phyloP scores from a whole-genome alignment of 129 eudicot genomes.

The Erigeron canadensis region DNA sequence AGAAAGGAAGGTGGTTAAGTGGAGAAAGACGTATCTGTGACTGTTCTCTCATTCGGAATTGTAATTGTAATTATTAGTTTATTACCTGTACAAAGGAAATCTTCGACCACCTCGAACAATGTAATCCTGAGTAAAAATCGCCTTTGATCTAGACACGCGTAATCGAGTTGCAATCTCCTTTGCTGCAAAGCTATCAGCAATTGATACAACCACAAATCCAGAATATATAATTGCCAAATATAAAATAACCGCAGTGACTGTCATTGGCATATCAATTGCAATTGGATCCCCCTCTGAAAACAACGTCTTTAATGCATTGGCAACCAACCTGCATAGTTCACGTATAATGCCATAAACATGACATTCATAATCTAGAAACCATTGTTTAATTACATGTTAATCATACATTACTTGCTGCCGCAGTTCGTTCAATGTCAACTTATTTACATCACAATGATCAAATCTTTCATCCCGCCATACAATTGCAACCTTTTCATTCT shows the following conservation, averaged over 20 bases:
- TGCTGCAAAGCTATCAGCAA: slow-evolving; percentile 92
- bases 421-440: slow-evolving; percentile 69
- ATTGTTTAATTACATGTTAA: not conserved
- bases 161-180: slow-evolving; percentile 84
- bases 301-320: slow-evolving; percentile 62
- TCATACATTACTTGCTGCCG: slow-evolving; percentile 87
- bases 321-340: slow-evolving; percentile 62
- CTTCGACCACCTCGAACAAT: slow-evolving; percentile 81
- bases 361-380: not conserved
- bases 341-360: not conserved
- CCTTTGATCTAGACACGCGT: slow-evolving; percentile 75
- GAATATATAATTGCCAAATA: slow-evolving; percentile 79
- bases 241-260: slow-evolving; percentile 79
- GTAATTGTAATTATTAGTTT: not conserved
- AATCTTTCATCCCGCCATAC: slow-evolving; percentile 83
- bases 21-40: no score
- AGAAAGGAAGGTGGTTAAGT: not conserved
- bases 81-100: slow-evolving; percentile 90
- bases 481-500: slow-evolving; percentile 59
- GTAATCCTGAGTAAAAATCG: slow-evolving; percentile 87
- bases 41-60: no score
- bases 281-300: slow-evolving; percentile 82
- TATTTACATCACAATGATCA: slow-evolving; percentile 53
- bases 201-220: slow-evolving; percentile 78
- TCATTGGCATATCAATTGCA: slow-evolving; percentile 99